These are phyloP conservation scores for Prunus fruticosa DNA, from an alignment of 306 rosid genomes.

Conservation along the genomic window DNA sequence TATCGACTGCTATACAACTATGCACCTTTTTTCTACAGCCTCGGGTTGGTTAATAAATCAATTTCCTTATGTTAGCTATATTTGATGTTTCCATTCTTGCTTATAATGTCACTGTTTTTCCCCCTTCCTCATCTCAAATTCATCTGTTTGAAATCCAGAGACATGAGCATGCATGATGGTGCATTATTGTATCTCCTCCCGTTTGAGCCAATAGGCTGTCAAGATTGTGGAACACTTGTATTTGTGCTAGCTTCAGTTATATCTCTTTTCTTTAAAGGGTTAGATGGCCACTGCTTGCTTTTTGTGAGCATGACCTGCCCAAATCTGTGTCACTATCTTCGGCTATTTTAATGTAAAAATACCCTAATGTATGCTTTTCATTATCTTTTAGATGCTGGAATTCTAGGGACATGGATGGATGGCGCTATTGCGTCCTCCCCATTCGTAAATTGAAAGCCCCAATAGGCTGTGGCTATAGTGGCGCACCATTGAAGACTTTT, in stretches of 20 bases:
- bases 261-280: neutral
- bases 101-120: neutral
- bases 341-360: neutral
- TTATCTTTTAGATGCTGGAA: constrained; percentile 5
- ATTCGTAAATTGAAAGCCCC: neutral
- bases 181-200: neutral
- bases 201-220: neutral
- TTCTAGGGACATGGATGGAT: constrained; percentile 28
- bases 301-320: constrained; percentile 24
- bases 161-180: constrained; percentile 2
- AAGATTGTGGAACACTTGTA: constrained; percentile 18
- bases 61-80: neutral
- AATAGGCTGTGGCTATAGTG: constrained; percentile 19
- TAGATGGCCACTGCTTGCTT: constrained; percentile 1
- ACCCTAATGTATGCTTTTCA: neutral
- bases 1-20: neutral
- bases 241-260: constrained; percentile 6
- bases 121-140: neutral
- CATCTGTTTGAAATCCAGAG: constrained; percentile 11
- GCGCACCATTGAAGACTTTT: constrained; percentile 23
- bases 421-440: constrained; percentile 2
- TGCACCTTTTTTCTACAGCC: neutral
- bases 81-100: neutral
- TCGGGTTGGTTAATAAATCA: neutral
- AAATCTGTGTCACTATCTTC: constrained; percentile 14